Conservation (phyloP, 2,329 filamentous ascomycete species). For the Penicillium sp. region DNA sequence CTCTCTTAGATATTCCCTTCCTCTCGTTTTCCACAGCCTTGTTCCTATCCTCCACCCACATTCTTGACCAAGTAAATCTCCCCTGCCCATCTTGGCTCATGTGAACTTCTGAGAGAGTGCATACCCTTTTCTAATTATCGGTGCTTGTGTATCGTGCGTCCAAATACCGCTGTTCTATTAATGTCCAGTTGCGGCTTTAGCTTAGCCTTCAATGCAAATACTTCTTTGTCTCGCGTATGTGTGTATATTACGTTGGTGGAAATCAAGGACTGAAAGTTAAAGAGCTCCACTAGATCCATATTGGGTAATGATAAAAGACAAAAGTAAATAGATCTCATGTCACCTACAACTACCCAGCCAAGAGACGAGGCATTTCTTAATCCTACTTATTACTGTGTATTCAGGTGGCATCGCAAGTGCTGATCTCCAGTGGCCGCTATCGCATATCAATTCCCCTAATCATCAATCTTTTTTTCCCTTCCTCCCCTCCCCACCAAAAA, state of each 20-base stretch:
- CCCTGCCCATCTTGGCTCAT: constrained; percentile 3
- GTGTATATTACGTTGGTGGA: neutral
- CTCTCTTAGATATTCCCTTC: constrained; percentile 9
- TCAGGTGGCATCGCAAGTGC: neutral
- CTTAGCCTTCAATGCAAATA: constrained; percentile 31
- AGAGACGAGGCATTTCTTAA: neutral
- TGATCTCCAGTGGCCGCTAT: constrained; percentile 3
- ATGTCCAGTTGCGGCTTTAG: constrained; percentile 20
- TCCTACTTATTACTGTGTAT: neutral
- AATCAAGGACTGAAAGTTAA: neutral
- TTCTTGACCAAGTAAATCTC: neutral
- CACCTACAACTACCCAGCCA: neutral
- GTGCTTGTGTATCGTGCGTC: constrained; percentile 22
- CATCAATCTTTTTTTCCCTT: constrained; percentile 29
- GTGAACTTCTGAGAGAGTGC: constrained; percentile 14
- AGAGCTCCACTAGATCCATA: neutral
- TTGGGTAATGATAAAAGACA: neutral
- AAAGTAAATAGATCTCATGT: neutral
- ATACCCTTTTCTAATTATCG: constrained; percentile 27
- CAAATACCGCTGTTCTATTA: constrained; percentile 27
- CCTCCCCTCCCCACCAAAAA: constrained; percentile 33
- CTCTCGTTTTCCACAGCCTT: constrained; percentile 8
- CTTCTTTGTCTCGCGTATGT: constrained; percentile 9
- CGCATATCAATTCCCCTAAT: constrained; percentile 26
- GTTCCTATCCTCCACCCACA: neutral